A percentile compares a stretch with the other conserved stretches of the same genome.
These are phyloP conservation scores for Mortierella sp. DNA, from an alignment of 371 early-diverging fungal species.

Conservation along the genomic window DNA sequence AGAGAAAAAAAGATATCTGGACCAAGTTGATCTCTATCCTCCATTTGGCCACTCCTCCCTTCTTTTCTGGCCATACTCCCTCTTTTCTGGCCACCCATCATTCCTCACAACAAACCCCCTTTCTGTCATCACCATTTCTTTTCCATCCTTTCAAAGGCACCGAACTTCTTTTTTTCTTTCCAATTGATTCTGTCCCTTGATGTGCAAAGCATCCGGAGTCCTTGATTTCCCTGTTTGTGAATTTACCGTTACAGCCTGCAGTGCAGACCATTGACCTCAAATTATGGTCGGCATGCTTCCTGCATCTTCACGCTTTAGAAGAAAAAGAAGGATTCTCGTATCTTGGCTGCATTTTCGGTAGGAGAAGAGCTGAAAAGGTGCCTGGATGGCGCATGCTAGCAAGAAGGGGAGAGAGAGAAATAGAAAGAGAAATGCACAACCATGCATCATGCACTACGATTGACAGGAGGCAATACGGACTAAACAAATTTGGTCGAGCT, in stretches of 20 bases:
- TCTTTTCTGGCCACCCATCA: too few relatives aligned
- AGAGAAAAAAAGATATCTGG: too few relatives aligned
- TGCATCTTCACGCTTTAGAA: neutral
- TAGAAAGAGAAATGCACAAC: neutral
- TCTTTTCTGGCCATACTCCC: neutral
- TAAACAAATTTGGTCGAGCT: neutral
- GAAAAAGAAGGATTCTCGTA: neutral
- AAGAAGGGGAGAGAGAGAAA: conserved; percentile 4
- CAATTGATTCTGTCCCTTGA: neutral
- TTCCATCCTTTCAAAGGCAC: too few relatives aligned
- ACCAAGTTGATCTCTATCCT: neutral
- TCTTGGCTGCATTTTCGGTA: neutral
- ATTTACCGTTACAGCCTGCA: neutral
- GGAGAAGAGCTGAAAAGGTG: neutral
- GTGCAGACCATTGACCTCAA: neutral
- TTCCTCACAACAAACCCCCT: too few relatives aligned
- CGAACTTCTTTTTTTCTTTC: neutral
- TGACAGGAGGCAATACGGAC: neutral
- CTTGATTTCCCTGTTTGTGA: neutral
- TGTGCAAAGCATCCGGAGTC: neutral
- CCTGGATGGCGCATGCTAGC: neutral
- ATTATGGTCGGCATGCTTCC: neutral
- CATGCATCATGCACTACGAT: neutral
- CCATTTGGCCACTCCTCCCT: neutral
- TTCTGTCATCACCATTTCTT: neutral